Conservation (phyloP, 2,329 filamentous ascomycete genomes). For the Xylaria sp. region DNA sequence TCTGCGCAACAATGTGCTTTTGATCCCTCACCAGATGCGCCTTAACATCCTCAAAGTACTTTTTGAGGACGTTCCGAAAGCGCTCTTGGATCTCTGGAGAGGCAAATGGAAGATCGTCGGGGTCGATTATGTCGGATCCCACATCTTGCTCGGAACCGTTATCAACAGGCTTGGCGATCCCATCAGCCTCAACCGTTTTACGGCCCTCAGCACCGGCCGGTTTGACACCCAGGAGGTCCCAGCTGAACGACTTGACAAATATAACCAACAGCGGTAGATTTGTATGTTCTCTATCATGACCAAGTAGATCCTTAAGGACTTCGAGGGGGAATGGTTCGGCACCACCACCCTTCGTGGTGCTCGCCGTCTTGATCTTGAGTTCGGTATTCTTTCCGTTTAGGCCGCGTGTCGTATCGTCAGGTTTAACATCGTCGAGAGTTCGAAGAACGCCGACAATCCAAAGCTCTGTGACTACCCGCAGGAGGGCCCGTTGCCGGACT, state of each 20-base stretch:
- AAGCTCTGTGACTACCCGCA: slow-evolving; percentile 92
- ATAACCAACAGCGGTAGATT: slow-evolving; percentile 93
- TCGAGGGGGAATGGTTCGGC: slow-evolving; percentile 95
- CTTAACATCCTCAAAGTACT: slow-evolving; percentile 95
- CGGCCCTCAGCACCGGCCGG: slow-evolving; percentile 78
- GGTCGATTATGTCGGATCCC: slow-evolving; percentile 56
- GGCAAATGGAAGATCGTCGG: slow-evolving; percentile 78
- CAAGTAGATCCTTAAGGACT: slow-evolving; percentile 95
- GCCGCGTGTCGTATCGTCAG: slow-evolving; percentile 72
- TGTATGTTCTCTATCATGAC: slow-evolving; percentile 89
- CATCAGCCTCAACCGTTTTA: slow-evolving; percentile 85
- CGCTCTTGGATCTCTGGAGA: slow-evolving; percentile 82
- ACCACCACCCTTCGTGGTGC: slow-evolving; percentile 70
- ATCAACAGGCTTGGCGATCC: slow-evolving; percentile 64
- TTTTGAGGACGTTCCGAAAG: slow-evolving; percentile 84
- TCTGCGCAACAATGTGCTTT: slow-evolving; percentile 85
- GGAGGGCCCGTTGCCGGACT: slow-evolving; percentile 82
- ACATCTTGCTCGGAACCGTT: slow-evolving; percentile 63
- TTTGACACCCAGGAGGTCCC: slow-evolving; percentile 91
- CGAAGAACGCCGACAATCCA: slow-evolving; percentile 92
- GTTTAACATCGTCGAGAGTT: slow-evolving; percentile 77
- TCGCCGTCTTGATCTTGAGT: slow-evolving; percentile 64
- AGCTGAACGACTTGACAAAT: slow-evolving; percentile 95
- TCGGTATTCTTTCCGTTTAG: slow-evolving; percentile 71
- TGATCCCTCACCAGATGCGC: slow-evolving; percentile 90